A percentile compares a stretch with the other conserved stretches of the same genome.
Conservation (phyloP, 768 basidiomycete genomes). For the Cubamyces lactineus region DNA sequence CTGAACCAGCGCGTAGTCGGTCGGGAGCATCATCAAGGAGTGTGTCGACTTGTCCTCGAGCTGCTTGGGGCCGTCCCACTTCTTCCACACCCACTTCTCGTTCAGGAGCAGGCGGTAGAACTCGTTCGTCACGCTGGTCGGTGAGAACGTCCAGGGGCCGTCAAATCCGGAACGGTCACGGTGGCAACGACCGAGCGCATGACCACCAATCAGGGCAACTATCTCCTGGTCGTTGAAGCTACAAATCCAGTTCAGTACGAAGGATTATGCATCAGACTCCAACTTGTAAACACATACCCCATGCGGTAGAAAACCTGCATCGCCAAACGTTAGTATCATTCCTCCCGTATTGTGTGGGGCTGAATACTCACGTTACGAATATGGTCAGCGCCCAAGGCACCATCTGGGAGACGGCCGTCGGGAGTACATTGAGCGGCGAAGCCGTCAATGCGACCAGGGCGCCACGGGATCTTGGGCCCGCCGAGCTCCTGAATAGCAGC, state of each 20-base stretch:
- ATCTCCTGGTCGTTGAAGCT: slow-evolving; percentile 97
- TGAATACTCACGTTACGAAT: slow-evolving; percentile 64
- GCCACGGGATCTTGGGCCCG: slow-evolving; percentile 93
- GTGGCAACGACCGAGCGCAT: slow-evolving; percentile 97
- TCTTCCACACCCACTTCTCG: slow-evolving; percentile 96
- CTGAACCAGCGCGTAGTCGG: slow-evolving; percentile 85
- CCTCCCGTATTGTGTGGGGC: not conserved
- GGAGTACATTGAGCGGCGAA: slow-evolving; percentile 73
- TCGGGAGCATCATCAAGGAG: slow-evolving; percentile 93
- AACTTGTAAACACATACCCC: slow-evolving; percentile 49
- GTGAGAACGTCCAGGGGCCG: slow-evolving; percentile 96
- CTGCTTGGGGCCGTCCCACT: slow-evolving; percentile 94
- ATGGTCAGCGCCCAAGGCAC: slow-evolving; percentile 80
- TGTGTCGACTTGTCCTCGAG: slow-evolving; percentile 90
- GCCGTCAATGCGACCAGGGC: slow-evolving; percentile 91
- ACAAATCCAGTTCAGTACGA: not conserved
- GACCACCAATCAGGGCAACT: slow-evolving; percentile 91
- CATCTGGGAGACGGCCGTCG: slow-evolving; percentile 91
- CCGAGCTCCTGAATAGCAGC: slow-evolving; percentile 91
- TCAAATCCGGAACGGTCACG: slow-evolving; percentile 77
- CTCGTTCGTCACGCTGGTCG: slow-evolving; percentile 85
- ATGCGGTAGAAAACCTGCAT: slow-evolving; percentile 84
- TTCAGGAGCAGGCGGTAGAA: slow-evolving; percentile 84
- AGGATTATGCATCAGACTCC: not conserved
- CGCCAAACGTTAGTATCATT: not conserved